phyloP scores from a whole-genome alignment of 2,329 filamentous ascomycete genomes.

The Talaromyces sp. region DNA sequence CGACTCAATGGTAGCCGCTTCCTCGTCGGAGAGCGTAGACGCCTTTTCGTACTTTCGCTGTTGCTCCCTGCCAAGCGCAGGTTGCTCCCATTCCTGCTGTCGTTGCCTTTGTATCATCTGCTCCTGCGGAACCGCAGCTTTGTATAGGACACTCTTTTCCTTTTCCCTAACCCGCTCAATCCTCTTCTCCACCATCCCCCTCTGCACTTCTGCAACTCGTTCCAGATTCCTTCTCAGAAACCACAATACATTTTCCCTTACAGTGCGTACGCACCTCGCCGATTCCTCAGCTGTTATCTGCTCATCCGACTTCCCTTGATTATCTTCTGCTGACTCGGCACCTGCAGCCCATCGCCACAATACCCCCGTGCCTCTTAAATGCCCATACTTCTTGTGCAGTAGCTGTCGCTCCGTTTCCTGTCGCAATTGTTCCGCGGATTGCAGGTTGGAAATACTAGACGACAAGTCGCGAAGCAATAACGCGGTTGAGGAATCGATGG shows the following conservation, averaged over 20 bases:
- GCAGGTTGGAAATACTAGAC: slow-evolving; percentile 71
- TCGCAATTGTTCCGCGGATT: slow-evolving; percentile 77
- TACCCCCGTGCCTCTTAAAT: slow-evolving; percentile 36
- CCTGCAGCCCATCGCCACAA: slow-evolving; percentile 67
- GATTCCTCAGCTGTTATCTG: slow-evolving; percentile 69
- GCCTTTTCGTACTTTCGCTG: slow-evolving; percentile 21
- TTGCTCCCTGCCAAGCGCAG: slow-evolving; percentile 23
- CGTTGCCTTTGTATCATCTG: background rate
- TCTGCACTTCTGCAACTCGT: slow-evolving; percentile 72
- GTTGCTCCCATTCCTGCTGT: slow-evolving; percentile 18
- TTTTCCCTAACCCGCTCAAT: slow-evolving; percentile 82
- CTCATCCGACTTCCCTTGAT: slow-evolving; percentile 56
- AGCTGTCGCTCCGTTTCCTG: slow-evolving; percentile 70
- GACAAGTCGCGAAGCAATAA: slow-evolving; percentile 81
- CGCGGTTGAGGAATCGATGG: slow-evolving; percentile 84
- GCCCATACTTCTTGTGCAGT: slow-evolving; percentile 67
- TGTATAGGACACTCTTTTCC: slow-evolving; percentile 79
- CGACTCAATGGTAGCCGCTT: slow-evolving; percentile 46
- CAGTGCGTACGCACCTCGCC: slow-evolving; percentile 62
- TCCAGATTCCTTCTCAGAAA: slow-evolving; percentile 73
- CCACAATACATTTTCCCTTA: slow-evolving; percentile 81
- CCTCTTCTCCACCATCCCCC: slow-evolving; percentile 88
- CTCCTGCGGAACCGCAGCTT: slow-evolving; percentile 38
- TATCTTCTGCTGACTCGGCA: slow-evolving; percentile 23
- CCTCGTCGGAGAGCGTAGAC: slow-evolving; percentile 27